A percentile compares a stretch with the other conserved stretches of the same genome.
Evolutionary conservation across 495 filamentous ascomycete genomes (phyloP).

Genomic region (Mytilinidion resinicola): DNA sequence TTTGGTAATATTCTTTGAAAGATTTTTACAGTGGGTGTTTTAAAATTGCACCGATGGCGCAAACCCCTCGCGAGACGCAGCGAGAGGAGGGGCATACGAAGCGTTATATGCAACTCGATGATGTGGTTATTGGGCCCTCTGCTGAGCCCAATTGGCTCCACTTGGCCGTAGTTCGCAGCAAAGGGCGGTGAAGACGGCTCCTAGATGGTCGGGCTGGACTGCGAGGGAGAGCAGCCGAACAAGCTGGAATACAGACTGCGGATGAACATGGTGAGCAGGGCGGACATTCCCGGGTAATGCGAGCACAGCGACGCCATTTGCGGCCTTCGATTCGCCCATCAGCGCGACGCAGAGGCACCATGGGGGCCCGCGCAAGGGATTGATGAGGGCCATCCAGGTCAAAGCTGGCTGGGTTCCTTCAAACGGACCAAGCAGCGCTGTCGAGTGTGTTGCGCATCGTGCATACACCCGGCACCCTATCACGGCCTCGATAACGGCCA

Average conservation of each 20-base stretch:
- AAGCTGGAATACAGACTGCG: constrained; percentile 1
- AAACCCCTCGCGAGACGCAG: constrained; percentile 3
- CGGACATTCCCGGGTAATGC: constrained; percentile 12
- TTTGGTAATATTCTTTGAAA: background rate
- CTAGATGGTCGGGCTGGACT: background rate
- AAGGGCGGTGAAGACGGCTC: constrained; percentile 20
- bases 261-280: background rate
- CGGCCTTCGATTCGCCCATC: constrained; percentile 18
- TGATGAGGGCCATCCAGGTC: constrained; percentile 12
- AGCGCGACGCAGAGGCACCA: background rate
- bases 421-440: constrained; percentile 4
- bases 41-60: background rate
- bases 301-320: constrained; percentile 15
- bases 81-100: constrained; percentile 13
- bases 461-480: background rate
- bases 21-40: background rate
- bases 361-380: background rate
- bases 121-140: background rate
- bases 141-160: constrained; percentile 1
- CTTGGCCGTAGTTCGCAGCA: background rate
- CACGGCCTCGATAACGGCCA: too few species aligned
- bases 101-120: constrained; percentile 10
- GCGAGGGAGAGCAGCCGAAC: background rate
- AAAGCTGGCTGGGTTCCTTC: background rate
- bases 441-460: constrained; percentile 5